Percentiles rank a stretch among this genome's conserved stretches.
phyloP scores from a whole-genome alignment of 2,329 filamentous ascomycete species.

The Clarireedia homoeocarpa region DNA sequence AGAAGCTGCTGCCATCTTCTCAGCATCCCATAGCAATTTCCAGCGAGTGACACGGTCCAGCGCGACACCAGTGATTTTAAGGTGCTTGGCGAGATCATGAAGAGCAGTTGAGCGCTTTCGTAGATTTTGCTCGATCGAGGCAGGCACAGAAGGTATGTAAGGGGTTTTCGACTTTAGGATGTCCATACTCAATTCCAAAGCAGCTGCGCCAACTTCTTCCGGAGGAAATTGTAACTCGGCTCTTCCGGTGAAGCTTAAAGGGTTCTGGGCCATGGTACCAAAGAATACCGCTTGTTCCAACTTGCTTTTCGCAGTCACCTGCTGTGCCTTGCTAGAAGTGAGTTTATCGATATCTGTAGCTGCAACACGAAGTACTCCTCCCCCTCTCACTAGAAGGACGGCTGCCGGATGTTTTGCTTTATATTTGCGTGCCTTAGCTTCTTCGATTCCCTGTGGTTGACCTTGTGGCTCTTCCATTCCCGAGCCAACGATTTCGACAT shows the following conservation, averaged over 20 bases:
- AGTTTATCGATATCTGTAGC: constrained; percentile 53
- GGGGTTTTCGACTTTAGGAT: constrained; percentile 71
- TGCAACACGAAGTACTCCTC: constrained; percentile 52
- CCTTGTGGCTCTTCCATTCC: constrained; percentile 52
- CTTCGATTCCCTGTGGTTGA: constrained; percentile 34
- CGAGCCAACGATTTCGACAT: constrained; percentile 56
- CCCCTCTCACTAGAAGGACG: constrained; percentile 55
- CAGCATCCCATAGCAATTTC: constrained; percentile 79
- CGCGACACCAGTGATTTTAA: constrained; percentile 57
- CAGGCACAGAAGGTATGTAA: constrained; percentile 64
- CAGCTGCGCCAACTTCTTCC: constrained; percentile 68
- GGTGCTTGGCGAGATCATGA: constrained; percentile 63
- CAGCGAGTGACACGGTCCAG: constrained; percentile 65
- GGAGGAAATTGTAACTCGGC: constrained; percentile 58
- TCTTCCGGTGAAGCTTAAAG: constrained; percentile 73
- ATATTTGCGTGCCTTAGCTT: constrained; percentile 41
- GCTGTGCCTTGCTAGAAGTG: constrained; percentile 47
- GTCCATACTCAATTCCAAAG: constrained; percentile 69
- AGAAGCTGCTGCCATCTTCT: constrained; percentile 76
- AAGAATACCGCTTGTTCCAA: constrained; percentile 94
- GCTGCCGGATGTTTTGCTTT: constrained; percentile 54
- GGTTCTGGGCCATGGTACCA: constrained; percentile 71
- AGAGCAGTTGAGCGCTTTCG: constrained; percentile 65
- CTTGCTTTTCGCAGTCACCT: constrained; percentile 77
- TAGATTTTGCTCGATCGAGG: constrained; percentile 76